Evolutionary conservation across 2,329 filamentous ascomycete species (phyloP).

Genomic region (Trichophyton simii): DNA sequence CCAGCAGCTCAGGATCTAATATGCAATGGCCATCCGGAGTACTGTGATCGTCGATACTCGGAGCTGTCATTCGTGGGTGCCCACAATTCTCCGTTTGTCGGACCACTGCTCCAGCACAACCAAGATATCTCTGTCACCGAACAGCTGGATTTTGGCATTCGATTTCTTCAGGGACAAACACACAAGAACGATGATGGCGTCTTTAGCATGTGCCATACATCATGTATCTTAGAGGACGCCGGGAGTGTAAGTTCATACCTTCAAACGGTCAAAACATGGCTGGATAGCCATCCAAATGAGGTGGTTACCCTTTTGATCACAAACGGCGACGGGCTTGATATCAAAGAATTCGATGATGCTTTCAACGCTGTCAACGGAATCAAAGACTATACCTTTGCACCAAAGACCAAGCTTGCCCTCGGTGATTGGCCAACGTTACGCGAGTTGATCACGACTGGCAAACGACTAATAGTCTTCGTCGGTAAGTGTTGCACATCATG

Average conservation of each 20-base stretch:
- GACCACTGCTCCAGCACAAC: conserved; percentile 43
- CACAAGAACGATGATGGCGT: conserved; percentile 39
- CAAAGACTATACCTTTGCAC: conserved; percentile 27
- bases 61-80: conserved; percentile 50
- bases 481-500: conserved; percentile 16
- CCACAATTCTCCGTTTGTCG: conserved; percentile 55
- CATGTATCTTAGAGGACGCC: conserved; percentile 47
- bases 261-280: conserved; percentile 46
- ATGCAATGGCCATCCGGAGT: conserved; percentile 48
- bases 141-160: conserved; percentile 50
- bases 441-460: conserved; percentile 30
- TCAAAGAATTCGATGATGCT: conserved; percentile 23
- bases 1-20: not conserved
- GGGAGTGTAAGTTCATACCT: conserved; percentile 47
- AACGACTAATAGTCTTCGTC: conserved; percentile 34
- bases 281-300: conserved; percentile 46
- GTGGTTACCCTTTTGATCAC: conserved; percentile 53
- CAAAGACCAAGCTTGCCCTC: conserved; percentile 23
- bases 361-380: conserved; percentile 23
- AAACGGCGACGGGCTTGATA: conserved; percentile 40
- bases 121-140: conserved; percentile 47
- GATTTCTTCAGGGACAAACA: conserved; percentile 53
- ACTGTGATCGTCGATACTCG: conserved; percentile 47
- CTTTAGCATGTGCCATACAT: conserved; percentile 53
- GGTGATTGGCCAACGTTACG: conserved; percentile 33